Evolutionary conservation across 106 monocot species (phyloP).

Genomic region (Dioscorea alata): DNA sequence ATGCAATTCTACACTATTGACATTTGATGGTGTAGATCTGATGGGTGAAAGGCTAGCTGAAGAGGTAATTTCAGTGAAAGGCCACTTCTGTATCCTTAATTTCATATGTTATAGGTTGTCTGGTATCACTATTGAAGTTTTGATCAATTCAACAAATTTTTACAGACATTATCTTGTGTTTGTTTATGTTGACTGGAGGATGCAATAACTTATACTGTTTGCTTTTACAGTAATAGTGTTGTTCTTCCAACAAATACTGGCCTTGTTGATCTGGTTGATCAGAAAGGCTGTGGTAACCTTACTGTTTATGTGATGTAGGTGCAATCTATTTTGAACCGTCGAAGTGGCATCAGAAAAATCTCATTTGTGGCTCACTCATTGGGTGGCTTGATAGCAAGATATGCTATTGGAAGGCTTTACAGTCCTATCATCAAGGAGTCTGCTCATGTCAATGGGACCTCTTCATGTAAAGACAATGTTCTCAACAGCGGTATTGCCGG

Average conservation of each 20-base stretch:
- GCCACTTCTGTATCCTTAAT: too few species aligned
- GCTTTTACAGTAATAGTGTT: too few species aligned
- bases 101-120: too few species aligned
- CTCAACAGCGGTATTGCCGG: constrained; percentile 56
- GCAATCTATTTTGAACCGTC: constrained; percentile 44
- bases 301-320: constrained; percentile 33
- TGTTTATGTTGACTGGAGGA: too few species aligned
- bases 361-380: constrained; percentile 95
- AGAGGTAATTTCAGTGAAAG: constrained; percentile 38
- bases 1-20: constrained; percentile 65
- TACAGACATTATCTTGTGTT: too few species aligned
- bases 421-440: constrained; percentile 11
- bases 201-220: too few species aligned
- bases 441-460: constrained; percentile 6
- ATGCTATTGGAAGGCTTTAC: constrained; percentile 83
- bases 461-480: constrained; percentile 6
- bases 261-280: too few species aligned
- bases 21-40: constrained; percentile 92
- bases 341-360: constrained; percentile 51
- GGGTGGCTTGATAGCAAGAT: constrained; percentile 88
- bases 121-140: too few species aligned
- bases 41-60: constrained; percentile 89
- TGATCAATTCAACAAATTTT: too few species aligned
- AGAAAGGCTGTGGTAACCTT: too few species aligned
- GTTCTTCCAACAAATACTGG: too few species aligned